Percentiles rank a stretch among this genome's conserved stretches.
Conservation (phyloP, 2,329 filamentous ascomycete genomes). For the Lasiodiplodia citricola region DNA sequence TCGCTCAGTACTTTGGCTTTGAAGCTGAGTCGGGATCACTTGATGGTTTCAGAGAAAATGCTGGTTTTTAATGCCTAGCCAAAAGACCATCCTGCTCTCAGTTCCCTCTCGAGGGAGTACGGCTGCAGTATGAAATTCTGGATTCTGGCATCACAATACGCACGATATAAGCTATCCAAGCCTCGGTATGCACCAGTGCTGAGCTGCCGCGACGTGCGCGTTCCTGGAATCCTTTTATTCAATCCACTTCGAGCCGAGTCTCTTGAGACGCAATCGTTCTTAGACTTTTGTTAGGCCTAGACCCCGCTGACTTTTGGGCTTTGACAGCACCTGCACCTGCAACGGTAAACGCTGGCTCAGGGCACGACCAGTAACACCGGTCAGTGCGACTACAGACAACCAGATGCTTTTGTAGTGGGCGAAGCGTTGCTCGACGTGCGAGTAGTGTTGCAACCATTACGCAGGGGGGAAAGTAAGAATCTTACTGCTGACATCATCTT, state of each 20-base stretch:
- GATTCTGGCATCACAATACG: background rate
- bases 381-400: background rate
- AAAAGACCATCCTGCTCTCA: background rate
- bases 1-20: background rate
- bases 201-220: background rate
- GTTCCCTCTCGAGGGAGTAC: background rate
- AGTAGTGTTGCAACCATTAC: background rate
- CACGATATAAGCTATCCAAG: background rate
- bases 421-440: background rate
- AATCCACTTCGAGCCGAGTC: background rate
- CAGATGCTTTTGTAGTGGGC: background rate
- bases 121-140: background rate
- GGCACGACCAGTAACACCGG: background rate
- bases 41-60: background rate
- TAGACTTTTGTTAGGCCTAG: background rate
- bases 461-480: background rate
- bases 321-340: conserved; percentile 1
- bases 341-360: background rate
- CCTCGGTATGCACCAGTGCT: background rate
- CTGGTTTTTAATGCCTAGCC: background rate
- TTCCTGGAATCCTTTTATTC: background rate
- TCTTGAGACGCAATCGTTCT: background rate
- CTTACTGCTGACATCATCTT: background rate
- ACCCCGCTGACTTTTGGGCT: background rate
- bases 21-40: background rate